These are phyloP conservation scores for Eimeria nieschulzi DNA, from an alignment of 169 alveolate species.

Conservation along the genomic window DNA sequence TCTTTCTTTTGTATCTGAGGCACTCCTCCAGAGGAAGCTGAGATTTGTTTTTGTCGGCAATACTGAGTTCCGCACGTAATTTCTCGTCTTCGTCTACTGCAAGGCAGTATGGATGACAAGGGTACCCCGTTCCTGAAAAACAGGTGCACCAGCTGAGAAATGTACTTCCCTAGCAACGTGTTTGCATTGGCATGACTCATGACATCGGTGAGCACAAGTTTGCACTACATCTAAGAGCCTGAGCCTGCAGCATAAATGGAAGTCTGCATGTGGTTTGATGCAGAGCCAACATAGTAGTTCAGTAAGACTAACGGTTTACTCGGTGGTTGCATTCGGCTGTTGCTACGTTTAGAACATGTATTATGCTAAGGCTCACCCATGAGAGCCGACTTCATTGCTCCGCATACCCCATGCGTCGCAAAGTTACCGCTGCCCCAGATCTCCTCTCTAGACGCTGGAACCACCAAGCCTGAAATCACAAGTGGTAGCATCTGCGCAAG, in stretches of 20 bases:
- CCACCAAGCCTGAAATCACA: slow-evolving; percentile 47
- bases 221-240: no score
- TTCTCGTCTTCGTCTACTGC: slow-evolving; percentile 60
- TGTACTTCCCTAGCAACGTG: no score
- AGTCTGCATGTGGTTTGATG: no score
- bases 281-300: no score
- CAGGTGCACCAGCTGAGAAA: not conserved
- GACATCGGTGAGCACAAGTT: no score
- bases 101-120: slow-evolving; percentile 61
- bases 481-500: no score
- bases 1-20: slow-evolving; percentile 42
- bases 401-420: slow-evolving; percentile 53
- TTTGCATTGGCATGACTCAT: no score
- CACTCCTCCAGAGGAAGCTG: slow-evolving; percentile 39
- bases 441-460: slow-evolving; percentile 42
- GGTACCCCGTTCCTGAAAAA: slow-evolving; percentile 68
- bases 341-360: no score
- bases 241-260: no score
- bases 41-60: slow-evolving; percentile 33
- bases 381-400: slow-evolving; percentile 62
- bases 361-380: slow-evolving; percentile 21
- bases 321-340: no score
- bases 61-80: not conserved
- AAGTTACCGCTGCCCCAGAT: slow-evolving; percentile 65
- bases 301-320: no score